Evolutionary conservation across 495 filamentous ascomycete species (phyloP).

Genomic region (Aeminium ludgeri): DNA sequence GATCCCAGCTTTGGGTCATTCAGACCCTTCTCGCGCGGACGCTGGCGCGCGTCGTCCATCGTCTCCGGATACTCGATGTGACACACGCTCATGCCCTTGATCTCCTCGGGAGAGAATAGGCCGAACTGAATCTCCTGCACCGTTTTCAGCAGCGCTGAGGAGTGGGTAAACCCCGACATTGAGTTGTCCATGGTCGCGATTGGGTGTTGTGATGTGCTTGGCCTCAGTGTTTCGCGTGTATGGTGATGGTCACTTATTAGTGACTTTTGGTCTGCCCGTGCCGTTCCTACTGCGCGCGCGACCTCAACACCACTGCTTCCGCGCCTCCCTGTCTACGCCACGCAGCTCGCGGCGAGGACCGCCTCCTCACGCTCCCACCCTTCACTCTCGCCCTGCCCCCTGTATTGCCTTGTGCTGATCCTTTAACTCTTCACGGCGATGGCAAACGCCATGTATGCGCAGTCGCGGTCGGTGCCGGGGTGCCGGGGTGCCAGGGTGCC

Average conservation of each 20-base stretch:
- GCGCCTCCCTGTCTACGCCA: too few species aligned
- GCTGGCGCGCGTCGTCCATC: conserved; percentile 84
- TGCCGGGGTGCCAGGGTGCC: too few species aligned
- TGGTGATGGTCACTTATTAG: conserved; percentile 1
- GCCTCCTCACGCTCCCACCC: background rate
- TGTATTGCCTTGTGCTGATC: background rate
- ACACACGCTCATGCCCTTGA: conserved; percentile 90
- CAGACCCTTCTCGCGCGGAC: conserved; percentile 71
- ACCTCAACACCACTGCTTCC: too few species aligned
- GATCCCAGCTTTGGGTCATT: conserved; percentile 91
- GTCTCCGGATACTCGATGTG: conserved; percentile 93
- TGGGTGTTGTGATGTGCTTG: background rate
- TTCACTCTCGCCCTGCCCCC: background rate
- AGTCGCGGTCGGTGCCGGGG: background rate
- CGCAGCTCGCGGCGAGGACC: background rate
- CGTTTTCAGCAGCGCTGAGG: conserved; percentile 84
- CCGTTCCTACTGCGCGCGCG: background rate
- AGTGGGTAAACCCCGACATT: conserved; percentile 54
- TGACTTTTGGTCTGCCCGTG: background rate
- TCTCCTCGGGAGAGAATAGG: conserved; percentile 87
- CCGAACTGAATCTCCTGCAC: conserved; percentile 99
- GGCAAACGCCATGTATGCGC: background rate
- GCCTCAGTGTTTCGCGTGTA: background rate
- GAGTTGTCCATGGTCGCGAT: conserved; percentile 74
- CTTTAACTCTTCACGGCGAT: background rate